phyloP scores from a whole-genome alignment of 2,329 filamentous ascomycete genomes.

The Monosporascus sp. region DNA sequence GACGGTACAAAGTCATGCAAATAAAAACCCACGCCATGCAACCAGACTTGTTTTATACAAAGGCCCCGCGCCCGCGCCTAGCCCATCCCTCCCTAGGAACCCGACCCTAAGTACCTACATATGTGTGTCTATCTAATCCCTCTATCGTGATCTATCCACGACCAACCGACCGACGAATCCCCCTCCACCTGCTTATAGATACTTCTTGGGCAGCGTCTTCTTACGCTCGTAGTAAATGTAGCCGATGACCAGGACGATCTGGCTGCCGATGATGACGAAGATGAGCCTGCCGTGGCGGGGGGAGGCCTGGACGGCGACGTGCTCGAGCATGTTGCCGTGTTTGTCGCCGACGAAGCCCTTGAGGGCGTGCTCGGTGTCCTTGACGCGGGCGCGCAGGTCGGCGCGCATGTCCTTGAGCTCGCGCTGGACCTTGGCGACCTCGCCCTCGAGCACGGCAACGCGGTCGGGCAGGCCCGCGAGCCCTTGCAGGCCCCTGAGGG shows the following conservation, averaged over 20 bases:
- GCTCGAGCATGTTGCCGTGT: conserved; percentile 42
- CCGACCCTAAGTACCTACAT: too few relatives aligned
- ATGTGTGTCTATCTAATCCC: too few relatives aligned
- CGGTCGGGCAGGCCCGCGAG: conserved; percentile 41
- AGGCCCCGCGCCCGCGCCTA: not conserved
- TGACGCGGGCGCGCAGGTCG: conserved; percentile 46
- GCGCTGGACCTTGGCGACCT: conserved; percentile 49
- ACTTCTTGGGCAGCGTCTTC: conserved; percentile 84
- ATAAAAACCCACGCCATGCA: conserved; percentile 3
- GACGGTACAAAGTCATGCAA: conserved; percentile 3
- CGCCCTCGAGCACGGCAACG: conserved; percentile 37
- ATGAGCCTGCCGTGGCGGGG: conserved; percentile 53
- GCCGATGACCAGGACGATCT: conserved; percentile 61
- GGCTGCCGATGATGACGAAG: conserved; percentile 67
- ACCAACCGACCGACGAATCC: not conserved
- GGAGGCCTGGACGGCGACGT: conserved; percentile 40
- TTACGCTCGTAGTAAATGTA: conserved; percentile 79
- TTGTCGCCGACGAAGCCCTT: conserved; percentile 48
- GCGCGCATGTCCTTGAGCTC: conserved; percentile 54
- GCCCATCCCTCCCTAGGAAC: not conserved
- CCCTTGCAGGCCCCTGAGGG: conserved; percentile 31
- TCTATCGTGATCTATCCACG: too few relatives aligned
- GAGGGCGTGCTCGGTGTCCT: conserved; percentile 46
- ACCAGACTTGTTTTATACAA: conserved; percentile 15
- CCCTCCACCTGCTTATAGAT: conserved; percentile 50